Base-by-base conservation (phyloP, 768 basidiomycete species). In the Lanmaoa pseudosensibilis region DNA sequence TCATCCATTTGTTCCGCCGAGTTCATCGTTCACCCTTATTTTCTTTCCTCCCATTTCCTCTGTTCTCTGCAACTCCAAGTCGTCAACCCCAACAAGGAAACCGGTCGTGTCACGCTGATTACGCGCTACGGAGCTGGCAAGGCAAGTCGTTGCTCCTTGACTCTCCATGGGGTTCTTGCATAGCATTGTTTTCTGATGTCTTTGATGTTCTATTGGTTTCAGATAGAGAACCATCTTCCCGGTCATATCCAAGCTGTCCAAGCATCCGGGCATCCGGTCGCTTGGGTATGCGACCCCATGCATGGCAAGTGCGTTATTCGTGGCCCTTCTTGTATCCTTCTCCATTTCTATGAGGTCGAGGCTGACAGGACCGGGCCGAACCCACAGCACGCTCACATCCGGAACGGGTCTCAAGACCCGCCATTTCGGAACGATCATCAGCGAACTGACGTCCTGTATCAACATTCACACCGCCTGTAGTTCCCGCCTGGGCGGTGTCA, bases 261-360 rank as follows among this genome's bases (percentile, higher is more conserved):
- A 66, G 59, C 74, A 48, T 87, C 92, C 2, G 83, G 82, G 0
- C 94, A 98, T 68, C 90, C 90, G 2, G 94, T 97, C 3, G 83
- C 87, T 10, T 98, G 95, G 94, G 82, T 95, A 48, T 95, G 92
- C 66, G 97, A 98, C 73, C 94, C 95, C 3, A 98, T 98, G 96
- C 96, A 98, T 64, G 96, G 95, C 76, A 97, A 98, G 93, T 94
- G 67, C 64, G 90, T 80, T 43, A 34, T 57, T 46, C 50, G 32
- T 48, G 33, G 7, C 12, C 16, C 16, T 7, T 5, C 52, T 16
- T 4, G 2, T 18, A 18, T 41, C 33, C 44, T 40, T 49, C 32
- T 46, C 49, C 39, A 36, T 51, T 15, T 34, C 7, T 33, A 48
- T 36, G 40, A 11, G 16, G 2, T 39, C 54, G 33, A 11, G 11